These are phyloP conservation scores for Magnusiomyces sp. DNA, from an alignment of 1,139 yeast species.

Conservation along the genomic window DNA sequence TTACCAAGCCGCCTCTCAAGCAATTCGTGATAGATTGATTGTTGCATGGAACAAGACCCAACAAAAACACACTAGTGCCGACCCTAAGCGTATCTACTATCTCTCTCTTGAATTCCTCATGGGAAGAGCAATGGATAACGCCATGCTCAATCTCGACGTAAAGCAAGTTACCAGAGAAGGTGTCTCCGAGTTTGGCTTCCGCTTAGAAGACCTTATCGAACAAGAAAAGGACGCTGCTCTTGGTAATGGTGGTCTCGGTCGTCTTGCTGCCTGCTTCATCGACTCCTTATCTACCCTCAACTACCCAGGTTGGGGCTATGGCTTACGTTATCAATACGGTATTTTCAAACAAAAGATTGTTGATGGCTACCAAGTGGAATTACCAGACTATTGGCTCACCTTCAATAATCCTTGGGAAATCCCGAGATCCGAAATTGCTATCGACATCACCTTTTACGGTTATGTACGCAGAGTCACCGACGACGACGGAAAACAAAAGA, in stretches of 20 bases:
- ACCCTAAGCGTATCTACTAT: conserved; percentile 82
- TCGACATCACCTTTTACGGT: conserved; percentile 91
- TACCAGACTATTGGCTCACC: conserved; percentile 90
- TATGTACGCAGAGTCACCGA: conserved; percentile 56
- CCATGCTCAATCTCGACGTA: conserved; percentile 66
- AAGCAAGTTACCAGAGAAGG: conserved; percentile 49
- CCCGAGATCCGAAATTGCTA: conserved; percentile 75
- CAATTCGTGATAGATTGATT: conserved; percentile 72
- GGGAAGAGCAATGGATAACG: conserved; percentile 96
- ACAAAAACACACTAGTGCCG: conserved; percentile 75
- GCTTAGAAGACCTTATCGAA: conserved; percentile 73
- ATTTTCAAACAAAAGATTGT: conserved; percentile 85
- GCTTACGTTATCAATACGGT: conserved; percentile 87
- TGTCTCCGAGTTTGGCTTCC: conserved; percentile 72
- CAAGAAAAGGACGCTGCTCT: conserved; percentile 92
- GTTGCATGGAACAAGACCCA: conserved; percentile 92
- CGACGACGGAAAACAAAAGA: conserved; percentile 43
- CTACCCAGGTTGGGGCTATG: conserved; percentile 96
- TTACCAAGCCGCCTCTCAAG: conserved; percentile 75
- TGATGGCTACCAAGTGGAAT: conserved; percentile 89
- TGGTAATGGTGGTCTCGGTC: conserved; percentile 93
- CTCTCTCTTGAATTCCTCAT: conserved; percentile 81
- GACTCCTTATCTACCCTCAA: conserved; percentile 82
- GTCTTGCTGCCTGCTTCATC: conserved; percentile 89
- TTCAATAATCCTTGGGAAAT: conserved; percentile 91